Conservation (phyloP, 495 filamentous ascomycete genomes). For the Sphaerosporella brunnea region DNA sequence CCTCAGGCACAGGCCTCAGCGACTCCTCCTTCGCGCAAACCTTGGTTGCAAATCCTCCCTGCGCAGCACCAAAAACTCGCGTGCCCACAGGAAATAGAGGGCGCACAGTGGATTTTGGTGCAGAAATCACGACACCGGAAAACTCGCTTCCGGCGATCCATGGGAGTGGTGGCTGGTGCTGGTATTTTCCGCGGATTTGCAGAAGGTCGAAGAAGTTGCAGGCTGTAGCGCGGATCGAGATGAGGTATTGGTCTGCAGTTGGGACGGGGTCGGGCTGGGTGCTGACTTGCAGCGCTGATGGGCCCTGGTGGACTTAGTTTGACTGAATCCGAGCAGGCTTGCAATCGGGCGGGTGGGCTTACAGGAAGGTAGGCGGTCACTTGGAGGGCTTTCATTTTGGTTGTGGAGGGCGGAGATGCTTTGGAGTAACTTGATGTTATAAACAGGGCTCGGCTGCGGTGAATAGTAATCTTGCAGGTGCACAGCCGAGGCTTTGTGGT, state of each 20-base stretch:
- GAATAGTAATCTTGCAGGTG: too few species aligned
- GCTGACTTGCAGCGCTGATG: slow-evolving; percentile 56
- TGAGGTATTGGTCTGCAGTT: slow-evolving; percentile 56
- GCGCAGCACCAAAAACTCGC: slow-evolving; percentile 67
- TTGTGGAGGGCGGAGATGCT: too few species aligned
- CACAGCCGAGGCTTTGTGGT: too few species aligned
- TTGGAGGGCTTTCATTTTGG: too few species aligned
- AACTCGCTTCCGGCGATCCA: slow-evolving; percentile 84
- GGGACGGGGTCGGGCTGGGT: slow-evolving; percentile 54
- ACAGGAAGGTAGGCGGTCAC: too few species aligned
- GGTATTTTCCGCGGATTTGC: slow-evolving; percentile 66
- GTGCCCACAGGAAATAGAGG: slow-evolving; percentile 62
- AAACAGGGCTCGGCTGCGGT: too few species aligned
- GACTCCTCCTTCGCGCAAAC: slow-evolving; percentile 45
- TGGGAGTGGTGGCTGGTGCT: slow-evolving; percentile 53
- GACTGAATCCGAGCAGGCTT: too few species aligned
- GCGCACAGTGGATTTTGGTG: slow-evolving; percentile 56
- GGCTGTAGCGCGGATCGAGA: slow-evolving; percentile 71
- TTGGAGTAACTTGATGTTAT: too few species aligned
- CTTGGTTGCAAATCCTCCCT: slow-evolving; percentile 72
- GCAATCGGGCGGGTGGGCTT: too few species aligned
- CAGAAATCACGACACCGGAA: slow-evolving; percentile 52
- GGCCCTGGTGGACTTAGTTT: slow-evolving; percentile 36
- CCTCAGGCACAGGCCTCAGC: slow-evolving; percentile 54
- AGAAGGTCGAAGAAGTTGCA: slow-evolving; percentile 94